These are phyloP conservation scores for Chlamydomonas reinhardtii DNA, from an alignment of 163 green algal genomes.

Conservation along the genomic window DNA sequence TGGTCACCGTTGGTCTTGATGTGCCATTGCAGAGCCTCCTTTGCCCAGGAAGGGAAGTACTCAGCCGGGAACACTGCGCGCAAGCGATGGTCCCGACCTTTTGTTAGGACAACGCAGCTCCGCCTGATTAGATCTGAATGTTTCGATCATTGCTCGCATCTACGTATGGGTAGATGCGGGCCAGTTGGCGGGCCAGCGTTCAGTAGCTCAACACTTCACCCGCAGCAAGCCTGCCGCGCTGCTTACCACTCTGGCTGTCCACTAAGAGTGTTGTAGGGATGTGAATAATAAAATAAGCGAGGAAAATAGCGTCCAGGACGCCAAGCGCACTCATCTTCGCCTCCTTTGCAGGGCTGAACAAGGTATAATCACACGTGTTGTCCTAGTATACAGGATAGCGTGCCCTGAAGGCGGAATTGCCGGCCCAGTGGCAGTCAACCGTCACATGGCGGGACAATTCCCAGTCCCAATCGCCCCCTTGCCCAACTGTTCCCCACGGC, in stretches of 20 bases:
- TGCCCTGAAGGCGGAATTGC: neutral
- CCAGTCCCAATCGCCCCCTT: too few relatives aligned
- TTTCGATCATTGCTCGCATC: too few relatives aligned
- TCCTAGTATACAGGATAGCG: too few relatives aligned
- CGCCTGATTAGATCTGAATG: neutral
- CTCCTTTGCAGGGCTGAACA: neutral
- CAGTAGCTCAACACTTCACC: too few relatives aligned
- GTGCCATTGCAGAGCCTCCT: slow-evolving; percentile 61
- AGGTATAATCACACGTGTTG: too few relatives aligned
- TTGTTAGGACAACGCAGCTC: neutral
- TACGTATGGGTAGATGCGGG: too few relatives aligned
- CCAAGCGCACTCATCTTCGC: slow-evolving; percentile 3
- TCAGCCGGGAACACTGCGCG: slow-evolving; percentile 36
- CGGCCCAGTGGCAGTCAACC: too few relatives aligned
- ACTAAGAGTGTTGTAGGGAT: slow-evolving; percentile 82
- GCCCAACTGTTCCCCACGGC: too few relatives aligned
- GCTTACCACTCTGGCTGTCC: slow-evolving; percentile 66
- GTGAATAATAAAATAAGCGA: slow-evolving; percentile 79
- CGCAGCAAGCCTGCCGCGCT: too few relatives aligned
- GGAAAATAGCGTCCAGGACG: slow-evolving; percentile 57
- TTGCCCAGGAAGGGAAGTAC: slow-evolving; percentile 44
- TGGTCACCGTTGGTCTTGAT: slow-evolving; percentile 41
- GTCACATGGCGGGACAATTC: too few relatives aligned
- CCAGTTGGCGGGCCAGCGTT: too few relatives aligned
- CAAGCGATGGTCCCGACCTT: too few relatives aligned